A percentile compares a stretch with the other conserved stretches of the same genome.
Evolutionary conservation across 2,329 filamentous ascomycete species (phyloP).

Genomic region (Stachybotrys chlorohalonatus): DNA sequence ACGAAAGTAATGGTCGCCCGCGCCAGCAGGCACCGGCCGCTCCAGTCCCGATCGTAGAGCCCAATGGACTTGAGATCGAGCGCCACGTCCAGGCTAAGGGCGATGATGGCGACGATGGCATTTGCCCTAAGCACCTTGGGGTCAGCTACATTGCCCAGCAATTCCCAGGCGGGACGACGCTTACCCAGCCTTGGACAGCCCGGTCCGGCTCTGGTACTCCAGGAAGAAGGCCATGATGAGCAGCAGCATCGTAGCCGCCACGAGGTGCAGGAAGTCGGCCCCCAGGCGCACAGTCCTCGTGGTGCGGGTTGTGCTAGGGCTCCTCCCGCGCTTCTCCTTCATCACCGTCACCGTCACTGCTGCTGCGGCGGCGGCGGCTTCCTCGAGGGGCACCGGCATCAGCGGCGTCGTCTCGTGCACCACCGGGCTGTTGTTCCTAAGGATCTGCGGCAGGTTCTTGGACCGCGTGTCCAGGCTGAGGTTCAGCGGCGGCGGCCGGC

Average conservation of each 20-base stretch:
- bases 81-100: slow-evolving; percentile 23
- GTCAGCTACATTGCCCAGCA: neutral
- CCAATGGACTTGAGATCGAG: slow-evolving; percentile 26
- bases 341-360: neutral
- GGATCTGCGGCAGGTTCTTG: slow-evolving; percentile 12
- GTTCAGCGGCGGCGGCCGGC: slow-evolving; percentile 21
- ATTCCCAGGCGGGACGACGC: neutral
- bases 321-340: neutral
- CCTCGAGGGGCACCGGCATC: slow-evolving; percentile 7
- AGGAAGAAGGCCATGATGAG: slow-evolving; percentile 23
- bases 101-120: slow-evolving; percentile 18
- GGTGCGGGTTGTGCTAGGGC: slow-evolving; percentile 10
- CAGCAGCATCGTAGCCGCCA: slow-evolving; percentile 19
- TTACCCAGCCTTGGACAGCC: slow-evolving; percentile 11
- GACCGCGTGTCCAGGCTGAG: slow-evolving; percentile 17
- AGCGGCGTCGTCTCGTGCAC: slow-evolving; percentile 13
- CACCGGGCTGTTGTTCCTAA: slow-evolving; percentile 5
- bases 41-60: slow-evolving; percentile 19
- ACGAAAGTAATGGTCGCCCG: slow-evolving; percentile 20
- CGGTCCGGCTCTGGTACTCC: slow-evolving; percentile 12
- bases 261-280: slow-evolving; percentile 19
- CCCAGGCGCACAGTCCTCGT: slow-evolving; percentile 17
- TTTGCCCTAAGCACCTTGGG: neutral
- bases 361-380: slow-evolving; percentile 7
- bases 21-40: slow-evolving; percentile 19